Evolutionary conservation across 2,329 filamentous ascomycete species (phyloP), one percentile per base, ranked within the genome.

Genomic region (Chalara sp.): DNA sequence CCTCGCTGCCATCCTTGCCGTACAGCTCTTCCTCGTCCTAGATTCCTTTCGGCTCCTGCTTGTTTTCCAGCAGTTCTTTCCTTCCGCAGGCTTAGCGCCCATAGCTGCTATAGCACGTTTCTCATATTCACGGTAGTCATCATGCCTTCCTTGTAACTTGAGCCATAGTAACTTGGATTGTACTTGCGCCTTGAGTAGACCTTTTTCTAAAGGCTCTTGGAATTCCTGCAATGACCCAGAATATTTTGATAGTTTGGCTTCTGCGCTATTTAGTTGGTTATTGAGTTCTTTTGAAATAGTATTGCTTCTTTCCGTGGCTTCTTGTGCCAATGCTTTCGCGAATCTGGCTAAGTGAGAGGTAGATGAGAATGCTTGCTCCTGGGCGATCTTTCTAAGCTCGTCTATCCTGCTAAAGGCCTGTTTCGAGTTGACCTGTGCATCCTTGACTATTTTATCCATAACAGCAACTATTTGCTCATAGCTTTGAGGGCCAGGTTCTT

Each of bases 101-200:
- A 21, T 21, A 21, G 21, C 21, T 7, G 28, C 7, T 12, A 4
- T 31, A 7, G 78, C 79, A 55, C 77, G 78, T 47, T 62, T 65
- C 50, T 70, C 58, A 54, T 80, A 81, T 2, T 66, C 67, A 3
- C 67, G 61, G 47, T 73, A 68, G 57, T 79, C 75, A 12, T 73
- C 68, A 3, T 59, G 63, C 57, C 73, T 75, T 21, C 76, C 76
- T 47, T 72, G 76, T 32, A 79, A 46, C 61, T 72, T 76, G 46
- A 83, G 66, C 78, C 78, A 83, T 67, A 75, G 71, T 32, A 81
- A 68, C 62, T 75, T 79, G 11, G 80, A 79, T 42, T 68, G 68
- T 30, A 84, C 68, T 60, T 81, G 80, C 11, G 79, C 76, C 39
- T 71, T 71, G 31, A 81, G 65, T 7, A 83, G 56, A 1, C 68